Base-by-base conservation (phyloP, 495 filamentous ascomycete genomes). In the Podospora didyma region DNA sequence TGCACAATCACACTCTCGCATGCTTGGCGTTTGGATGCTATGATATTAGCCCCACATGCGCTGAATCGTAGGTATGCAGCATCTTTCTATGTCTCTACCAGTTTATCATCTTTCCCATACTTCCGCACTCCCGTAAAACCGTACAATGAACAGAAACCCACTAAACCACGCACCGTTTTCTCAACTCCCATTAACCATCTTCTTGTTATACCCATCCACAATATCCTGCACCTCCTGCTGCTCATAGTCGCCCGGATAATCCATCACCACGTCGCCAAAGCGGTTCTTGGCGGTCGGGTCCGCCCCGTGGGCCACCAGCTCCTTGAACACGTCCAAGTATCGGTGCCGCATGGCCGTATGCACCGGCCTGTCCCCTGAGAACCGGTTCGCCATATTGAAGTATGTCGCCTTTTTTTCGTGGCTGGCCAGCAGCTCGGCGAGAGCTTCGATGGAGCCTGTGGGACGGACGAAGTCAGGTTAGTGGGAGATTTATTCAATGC, bases 341-440 rank as follows among this genome's bases (percentile, higher is more conserved):
- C 67, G 64, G 23, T 61, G 58, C 0, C 67, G 62, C 64, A 69
- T 67, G 5, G 67, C 67, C 21, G 67, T 63, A 26, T 69, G 67
- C 1, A 65, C 58, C 0, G 67, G 67, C 16, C 64, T 45, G 46
- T 69, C 67, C 10, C 64, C 62, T 5, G 62, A 55, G 48, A 69
- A 69, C 1, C 67, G 57, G 49, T 69, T 67, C 0, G 64, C 62
- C 62, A 65, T 62, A 62, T 69, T 69, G 54, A 69, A 69, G 58
- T 59, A 69, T 0, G 37, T 46, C 2, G 14, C 1, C 31, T 45
- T 58, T 16, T 63, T 60, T 12, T 59, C 64, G 3, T 58, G 24
- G 17, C 23, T 52, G 7, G 31, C 62, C 1, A 67, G 53, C 5
- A 69, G 51, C 12, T 53, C 51, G 3, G 64, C 57, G 3, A 69